A percentile compares a stretch with the other conserved stretches of the same genome.
These are phyloP conservation scores for Colletotrichum tropicicola DNA, from an alignment of 2,329 filamentous ascomycete genomes.

Conservation along the genomic window DNA sequence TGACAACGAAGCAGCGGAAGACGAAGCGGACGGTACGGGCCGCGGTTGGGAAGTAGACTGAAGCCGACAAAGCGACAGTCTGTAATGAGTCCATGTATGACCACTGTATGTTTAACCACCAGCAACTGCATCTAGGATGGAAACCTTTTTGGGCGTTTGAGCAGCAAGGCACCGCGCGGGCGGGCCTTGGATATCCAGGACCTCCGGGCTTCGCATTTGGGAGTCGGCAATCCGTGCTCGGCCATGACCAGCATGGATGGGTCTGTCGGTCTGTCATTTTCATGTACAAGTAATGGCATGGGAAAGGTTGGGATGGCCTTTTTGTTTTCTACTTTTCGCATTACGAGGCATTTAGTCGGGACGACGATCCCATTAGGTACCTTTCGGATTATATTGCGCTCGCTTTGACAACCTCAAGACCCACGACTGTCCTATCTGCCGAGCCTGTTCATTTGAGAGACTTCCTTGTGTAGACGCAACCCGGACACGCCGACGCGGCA, in stretches of 20 bases:
- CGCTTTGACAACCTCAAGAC: too few species aligned
- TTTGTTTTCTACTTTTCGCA: not conserved
- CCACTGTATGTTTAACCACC: constrained; percentile 20
- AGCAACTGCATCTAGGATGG: constrained; percentile 19
- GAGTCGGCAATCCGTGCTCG: not conserved
- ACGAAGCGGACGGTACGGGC: constrained; percentile 19
- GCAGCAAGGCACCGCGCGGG: not conserved
- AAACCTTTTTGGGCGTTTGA: constrained; percentile 10
- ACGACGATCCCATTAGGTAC: too few species aligned
- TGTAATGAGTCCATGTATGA: constrained; percentile 28
- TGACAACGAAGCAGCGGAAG: constrained; percentile 29
- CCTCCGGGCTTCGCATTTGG: not conserved
- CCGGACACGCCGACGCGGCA: too few species aligned
- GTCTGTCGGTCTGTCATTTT: not conserved
- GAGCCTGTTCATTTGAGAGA: too few species aligned
- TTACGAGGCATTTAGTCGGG: too few species aligned
- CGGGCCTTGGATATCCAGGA: constrained; percentile 9
- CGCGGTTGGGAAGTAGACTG: constrained; percentile 32
- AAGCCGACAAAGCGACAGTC: not conserved
- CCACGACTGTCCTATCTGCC: too few species aligned
- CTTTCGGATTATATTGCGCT: too few species aligned
- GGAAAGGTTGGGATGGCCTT: not conserved
- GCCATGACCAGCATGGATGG: not conserved
- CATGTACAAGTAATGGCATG: constrained; percentile 3
- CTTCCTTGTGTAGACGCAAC: too few species aligned